A percentile compares a stretch with the other conserved stretches of the same genome.
phyloP scores from a whole-genome alignment of 306 rosid genomes.

The Cucumis sativus region Cucumber_9930_V3 NC_026656.2:12975001-12975500 shows the following conservation, averaged over 20 bases:
- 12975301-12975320: background rate
- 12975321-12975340: background rate
- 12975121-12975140: conserved; percentile 49
- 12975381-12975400: background rate
- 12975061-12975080: conserved; percentile 21
- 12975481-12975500: conserved; percentile 69
- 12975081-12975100: conserved; percentile 53
- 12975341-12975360: background rate
- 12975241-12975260: background rate
- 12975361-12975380: background rate
- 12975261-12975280: background rate
- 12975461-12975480: background rate
- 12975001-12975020: conserved; percentile 81
- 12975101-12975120: conserved; percentile 63
- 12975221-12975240: background rate
- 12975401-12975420: background rate
- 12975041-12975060: conserved; percentile 14
- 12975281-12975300: background rate
- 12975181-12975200: conserved; percentile 5
- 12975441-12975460: background rate
- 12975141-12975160: conserved; percentile 11
- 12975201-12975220: background rate
- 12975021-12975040: conserved; percentile 19
- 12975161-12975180: conserved; percentile 28
- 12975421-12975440: background rate